Base-by-base conservation (phyloP, 1,284 basidiomycete genomes). In the Trichosporon inkin region DNA sequence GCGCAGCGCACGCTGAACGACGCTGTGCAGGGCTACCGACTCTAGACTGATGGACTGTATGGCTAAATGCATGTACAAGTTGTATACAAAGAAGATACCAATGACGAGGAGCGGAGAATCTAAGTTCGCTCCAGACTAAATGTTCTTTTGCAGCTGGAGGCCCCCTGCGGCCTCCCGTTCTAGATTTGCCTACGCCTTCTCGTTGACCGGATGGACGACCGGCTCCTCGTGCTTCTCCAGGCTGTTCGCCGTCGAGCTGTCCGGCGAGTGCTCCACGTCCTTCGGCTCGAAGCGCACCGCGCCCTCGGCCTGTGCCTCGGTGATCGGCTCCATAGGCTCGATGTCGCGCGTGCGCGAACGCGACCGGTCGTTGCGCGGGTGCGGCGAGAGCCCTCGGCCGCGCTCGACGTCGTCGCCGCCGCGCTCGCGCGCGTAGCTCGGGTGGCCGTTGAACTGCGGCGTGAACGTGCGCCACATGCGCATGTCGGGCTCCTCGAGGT, bases 401-500 rank as follows among this genome's bases (percentile, higher is more conserved):
- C 44, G 44, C 44, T 49, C 44, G 24, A 49, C 44, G 44, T 49
- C 44, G 22, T 28, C 44, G 44, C 44, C 28, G 22, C 44, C 6
- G 16, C 44, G 44, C 13, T 49, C 41, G 10, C 24, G 7, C 6
- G 56, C 34, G 38, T 28, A 38, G 32, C n/a, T 32, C 37, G 40
- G 56, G 56, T 38, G 54, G 28, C 54, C 40, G 37, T 57, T 51
- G 49, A 53, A 40, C 28, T 57, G 52, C 49, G 51, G 49, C 28
- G 49, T 52, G 17, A 51, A 38, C 17, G 52, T 49, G 28, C 44
- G 49, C 36, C 53, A 39, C 53, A 54, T 54, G 36, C 28, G 37
- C 56, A 53, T 51, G n/a, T 37, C 53, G 59, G 72, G 65, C 40
- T 68, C 70, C 63, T 79, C 77, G 38, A 76, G 68, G 62, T 78